Evolutionary conservation across 2,329 filamentous ascomycete genomes (phyloP), one percentile per base, ranked within the genome.

Genomic region (Xylariales sp.): DNA sequence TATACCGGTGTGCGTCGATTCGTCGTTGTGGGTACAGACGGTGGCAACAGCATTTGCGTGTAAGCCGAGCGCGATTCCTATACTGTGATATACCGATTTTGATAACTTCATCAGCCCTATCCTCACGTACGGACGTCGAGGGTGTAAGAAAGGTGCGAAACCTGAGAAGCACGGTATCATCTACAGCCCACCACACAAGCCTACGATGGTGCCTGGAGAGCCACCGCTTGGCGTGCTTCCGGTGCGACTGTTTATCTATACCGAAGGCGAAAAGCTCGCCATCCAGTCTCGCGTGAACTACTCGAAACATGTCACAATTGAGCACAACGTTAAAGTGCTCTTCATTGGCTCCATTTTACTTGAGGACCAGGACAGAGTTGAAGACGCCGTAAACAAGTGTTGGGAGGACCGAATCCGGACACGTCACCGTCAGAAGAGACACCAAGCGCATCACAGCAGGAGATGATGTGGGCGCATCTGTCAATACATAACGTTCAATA

Each of bases 241-340:
- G 0, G 64, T 78, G 25, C 59, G 58, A 20, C 62, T 76, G 31
- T 54, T 63, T 1, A 65, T 78, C 15, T 60, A 55, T 15, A 58
- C 63, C 4, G 56, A 34, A 11, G 63, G 61, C 22, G 73, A 79
- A 45, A 66, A 58, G 40, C 62, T 80, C 5, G 62, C 63, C 9
- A 62, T 49, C 21, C 68, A 73, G 46, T 80, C 76, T 10, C 69
- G 76, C 4, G 66, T 78, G 48, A 78, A 80, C 57, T 80, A 79
- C 54, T 70, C 73, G 4, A 79, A 79, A 47, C 59, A 74, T 5
- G 64, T 69, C 20, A 76, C 73, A 3, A 63, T 80, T 19, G 74
- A 79, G 54, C 76, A 80, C 58, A 80, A 80, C 50, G 61, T 71
- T 49, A 69, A 65, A 33, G 73, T 80, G n/a, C 65, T 71, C 49